A percentile compares a stretch with the other conserved stretches of the same genome.
Evolutionary conservation across 805 yeast species (phyloP).

Genomic region (Kuraishia floccosa): DNA sequence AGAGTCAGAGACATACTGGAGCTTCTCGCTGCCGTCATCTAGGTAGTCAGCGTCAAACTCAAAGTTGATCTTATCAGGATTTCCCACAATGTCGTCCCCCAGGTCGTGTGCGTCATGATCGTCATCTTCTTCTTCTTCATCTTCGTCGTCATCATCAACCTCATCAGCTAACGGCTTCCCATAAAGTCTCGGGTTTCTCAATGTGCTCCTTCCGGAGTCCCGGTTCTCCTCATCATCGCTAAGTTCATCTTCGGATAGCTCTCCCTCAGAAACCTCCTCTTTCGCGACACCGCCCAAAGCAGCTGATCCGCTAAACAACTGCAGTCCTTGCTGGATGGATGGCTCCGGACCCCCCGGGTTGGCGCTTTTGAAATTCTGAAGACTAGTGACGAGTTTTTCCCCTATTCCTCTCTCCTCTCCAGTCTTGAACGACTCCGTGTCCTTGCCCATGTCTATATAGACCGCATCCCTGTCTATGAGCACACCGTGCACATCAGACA

Average conservation of each 20-base stretch:
- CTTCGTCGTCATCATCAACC: conserved; percentile 33
- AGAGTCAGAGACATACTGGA: conserved; percentile 41
- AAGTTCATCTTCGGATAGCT: conserved; percentile 25
- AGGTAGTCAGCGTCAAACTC: conserved; percentile 28
- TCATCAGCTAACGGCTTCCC: conserved; percentile 37
- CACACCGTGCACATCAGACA: conserved; percentile 99
- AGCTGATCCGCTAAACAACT: conserved; percentile 56
- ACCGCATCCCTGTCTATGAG: conserved; percentile 96
- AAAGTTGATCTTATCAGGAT: conserved; percentile 31
- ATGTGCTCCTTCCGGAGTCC: conserved; percentile 49
- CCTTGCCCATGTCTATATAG: conserved; percentile 56
- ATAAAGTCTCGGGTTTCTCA: conserved; percentile 53
- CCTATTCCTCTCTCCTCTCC: conserved; percentile 57
- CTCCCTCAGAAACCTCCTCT: conserved; percentile 24
- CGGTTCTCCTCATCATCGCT: conserved; percentile 22
- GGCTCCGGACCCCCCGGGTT: conserved; percentile 47
- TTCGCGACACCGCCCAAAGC: conserved; percentile 25
- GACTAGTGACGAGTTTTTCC: conserved; percentile 70
- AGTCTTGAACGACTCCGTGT: conserved; percentile 8
- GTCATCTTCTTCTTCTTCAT: conserved; percentile 29
- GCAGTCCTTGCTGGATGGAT: no score
- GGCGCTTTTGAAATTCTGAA: conserved; percentile 64
- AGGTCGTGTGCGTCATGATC: conserved; percentile 23
- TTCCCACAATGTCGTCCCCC: conserved; percentile 17
- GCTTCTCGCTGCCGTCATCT: conserved; percentile 20